Evolutionary conservation across 2,329 filamentous ascomycete species (phyloP).

Genomic region (Fusarium sp.): DNA sequence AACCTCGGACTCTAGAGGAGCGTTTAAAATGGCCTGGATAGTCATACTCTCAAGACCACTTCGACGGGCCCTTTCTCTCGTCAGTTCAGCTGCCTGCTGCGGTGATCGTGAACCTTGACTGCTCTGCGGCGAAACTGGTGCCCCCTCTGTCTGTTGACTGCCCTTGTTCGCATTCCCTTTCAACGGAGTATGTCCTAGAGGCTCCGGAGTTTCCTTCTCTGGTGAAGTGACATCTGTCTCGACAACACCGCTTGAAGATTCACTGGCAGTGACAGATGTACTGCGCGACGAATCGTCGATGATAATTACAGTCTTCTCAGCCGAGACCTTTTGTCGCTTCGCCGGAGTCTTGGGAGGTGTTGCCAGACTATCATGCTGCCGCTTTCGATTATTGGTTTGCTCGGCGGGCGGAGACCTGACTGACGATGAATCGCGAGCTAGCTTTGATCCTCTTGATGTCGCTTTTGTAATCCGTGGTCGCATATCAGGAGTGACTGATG

Average conservation of each 20-base stretch:
- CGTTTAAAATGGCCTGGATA: conserved; percentile 48
- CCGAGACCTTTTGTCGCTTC: conserved; percentile 57
- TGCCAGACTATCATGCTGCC: conserved; percentile 56
- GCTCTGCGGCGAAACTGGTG: conserved; percentile 49
- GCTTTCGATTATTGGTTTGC: conserved; percentile 49
- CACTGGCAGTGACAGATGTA: conserved; percentile 50
- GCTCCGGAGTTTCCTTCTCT: conserved; percentile 58
- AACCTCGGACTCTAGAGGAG: conserved; percentile 34
- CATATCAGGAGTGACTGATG: conserved; percentile 67
- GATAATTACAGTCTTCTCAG: conserved; percentile 44
- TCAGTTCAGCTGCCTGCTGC: conserved; percentile 18
- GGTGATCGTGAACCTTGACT: conserved; percentile 42
- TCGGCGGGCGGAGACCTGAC: conserved; percentile 44
- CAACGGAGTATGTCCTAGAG: conserved; percentile 46
- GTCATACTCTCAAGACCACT: conserved; percentile 45
- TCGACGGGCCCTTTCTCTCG: conserved; percentile 8
- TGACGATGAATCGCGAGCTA: conserved; percentile 49
- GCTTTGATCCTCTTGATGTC: conserved; percentile 48
- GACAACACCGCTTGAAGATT: conserved; percentile 41
- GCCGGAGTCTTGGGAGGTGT: conserved; percentile 67
- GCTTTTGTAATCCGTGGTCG: conserved; percentile 61
- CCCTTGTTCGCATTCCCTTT: conserved; percentile 24
- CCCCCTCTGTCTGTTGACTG: conserved; percentile 17
- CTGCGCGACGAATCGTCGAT: conserved; percentile 49
- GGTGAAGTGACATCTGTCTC: conserved; percentile 62